Percentiles rank a stretch among this genome's conserved stretches.
phyloP scores from a whole-genome alignment of 2,329 filamentous ascomycete genomes.

The Lecanicillium sp. region DNA sequence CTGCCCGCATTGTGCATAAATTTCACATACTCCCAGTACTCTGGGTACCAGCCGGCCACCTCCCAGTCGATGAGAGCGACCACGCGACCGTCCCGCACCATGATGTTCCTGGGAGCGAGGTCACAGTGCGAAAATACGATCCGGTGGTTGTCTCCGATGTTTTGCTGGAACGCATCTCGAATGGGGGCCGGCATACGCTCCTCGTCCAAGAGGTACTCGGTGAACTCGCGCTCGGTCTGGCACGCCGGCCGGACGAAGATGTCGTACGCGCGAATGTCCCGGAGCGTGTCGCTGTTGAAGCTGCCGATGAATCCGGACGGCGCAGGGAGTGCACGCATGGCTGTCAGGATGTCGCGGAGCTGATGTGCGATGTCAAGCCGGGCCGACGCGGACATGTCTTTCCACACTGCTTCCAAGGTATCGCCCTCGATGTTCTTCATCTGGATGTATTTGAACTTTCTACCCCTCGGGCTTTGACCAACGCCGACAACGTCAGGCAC shows the following conservation, averaged over 20 bases:
- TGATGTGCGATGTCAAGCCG: neutral
- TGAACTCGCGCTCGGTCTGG: conserved; percentile 13
- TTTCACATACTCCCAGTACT: conserved; percentile 27
- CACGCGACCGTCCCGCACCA: conserved; percentile 29
- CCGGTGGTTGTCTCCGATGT: conserved; percentile 15
- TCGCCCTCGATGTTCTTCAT: neutral
- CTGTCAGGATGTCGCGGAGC: neutral
- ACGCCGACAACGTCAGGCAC: neutral
- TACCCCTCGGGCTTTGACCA: neutral
- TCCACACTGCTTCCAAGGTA: neutral
- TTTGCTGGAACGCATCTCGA: conserved; percentile 8
- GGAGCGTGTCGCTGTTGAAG: conserved; percentile 12
- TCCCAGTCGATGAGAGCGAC: conserved; percentile 41
- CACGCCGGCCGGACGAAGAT: conserved; percentile 13
- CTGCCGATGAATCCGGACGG: neutral
- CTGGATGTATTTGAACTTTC: neutral
- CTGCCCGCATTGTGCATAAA: conserved; percentile 13
- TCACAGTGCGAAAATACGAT: conserved; percentile 43
- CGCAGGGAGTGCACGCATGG: neutral
- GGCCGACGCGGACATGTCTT: neutral
- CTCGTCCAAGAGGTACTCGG: conserved; percentile 12
- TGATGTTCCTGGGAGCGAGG: conserved; percentile 36
- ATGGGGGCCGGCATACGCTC: conserved; percentile 5
- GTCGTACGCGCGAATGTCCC: conserved; percentile 9
- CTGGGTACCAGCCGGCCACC: conserved; percentile 36